Base-by-base conservation (phyloP, 2,329 filamentous ascomycete species). In the Diaporthe longicolla region DNA sequence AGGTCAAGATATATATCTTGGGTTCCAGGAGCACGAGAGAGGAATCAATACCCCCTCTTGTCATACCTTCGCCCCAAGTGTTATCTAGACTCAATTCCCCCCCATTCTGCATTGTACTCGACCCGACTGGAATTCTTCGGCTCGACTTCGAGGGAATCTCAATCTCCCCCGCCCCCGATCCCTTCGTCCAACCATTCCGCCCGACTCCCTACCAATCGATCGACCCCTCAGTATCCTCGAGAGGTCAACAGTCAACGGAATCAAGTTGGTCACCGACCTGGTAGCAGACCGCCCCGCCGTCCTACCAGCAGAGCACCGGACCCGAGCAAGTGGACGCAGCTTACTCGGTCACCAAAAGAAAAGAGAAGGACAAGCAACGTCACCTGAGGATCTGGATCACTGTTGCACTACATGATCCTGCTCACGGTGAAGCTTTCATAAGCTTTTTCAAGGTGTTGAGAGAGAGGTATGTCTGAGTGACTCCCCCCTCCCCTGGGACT, bases 121-220 rank as follows among this genome's bases (percentile, higher is more conserved):
- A 75, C 45, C 68, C 75, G 72, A 74, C 73, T 78, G 77, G 77
- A 83, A 86, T 87, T 86, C 84, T 84, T 85, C 82, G 82, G 81
- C 80, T 80, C 81, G 80, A 80, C 81, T 76, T 81, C 80, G 80
- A 84, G 82, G 63, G 84, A 86, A 85, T 84, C 83, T 80, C 79
- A 80, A 77, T 79, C 80, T 81, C 80, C 80, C 80, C 82, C 78
- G 78, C 78, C 71, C 65, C 77, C 77, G 79, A 81, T 80, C 82
- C 82, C 83, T 84, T 81, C 80, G 80, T 80, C 76, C 78, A 76
- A 48, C 73, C 70, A 55, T 73, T 68, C 70, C 71, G 63, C 70
- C 70, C 55, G 43, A 32, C 70, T 70, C 65, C 65, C 70, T 74
- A 55, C 37, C 72, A 68, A 29, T 40, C 63, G 48, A 70, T 66